Base-by-base conservation (phyloP, 306 rosid genomes). In the Myrica gale region DNA sequence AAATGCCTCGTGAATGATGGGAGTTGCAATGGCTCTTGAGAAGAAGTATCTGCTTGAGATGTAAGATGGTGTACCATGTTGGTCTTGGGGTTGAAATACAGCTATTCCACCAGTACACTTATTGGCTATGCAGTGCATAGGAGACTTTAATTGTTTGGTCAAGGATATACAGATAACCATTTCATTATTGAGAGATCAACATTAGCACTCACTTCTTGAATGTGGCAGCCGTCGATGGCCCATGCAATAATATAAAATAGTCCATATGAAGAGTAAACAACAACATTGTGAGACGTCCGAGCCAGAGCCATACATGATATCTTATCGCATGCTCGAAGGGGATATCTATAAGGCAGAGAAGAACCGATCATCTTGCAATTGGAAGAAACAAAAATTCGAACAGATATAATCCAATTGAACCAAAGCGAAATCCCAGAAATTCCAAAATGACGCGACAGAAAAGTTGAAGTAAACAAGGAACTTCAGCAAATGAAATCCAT, bases 291-390 rank as follows among this genome's bases (percentile, higher is more conserved):
- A 94, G 95, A 82, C 92, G 92, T 76, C 96, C 98, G n/a, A n/a
- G n/a, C n/a, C n/a, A n/a, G 76, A 92, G 80, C 98, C 98, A 94
- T 3, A 94, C 95, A 82, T 94, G 98, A 77, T 94, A 94, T 75
- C 63, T 87, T 23, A 93, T 76, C 68, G 98, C 98, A 52, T 91
- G 97, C 84, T 94, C 98, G 7, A 91, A 92, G n/a, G 98, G 98
- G 78, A 94, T 90, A 73, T 90, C 90, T 56, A 86, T 80, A 9
- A 85, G 81, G 57, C 95, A 91, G 55, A 94, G 93, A 84, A 94
- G 97, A 83, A 87, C 86, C 21, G 98, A 94, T 78, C 98, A 97
- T 80, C 98, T 85, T 23, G 98, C 72, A 48, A 94, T 74, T 12
- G 98, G 98, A 11, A 94, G 83, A 89, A 94, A 94, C 66, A 94